phyloP scores from a whole-genome alignment of 805 yeast genomes.

The Saccharomyces mikatae region DNA sequence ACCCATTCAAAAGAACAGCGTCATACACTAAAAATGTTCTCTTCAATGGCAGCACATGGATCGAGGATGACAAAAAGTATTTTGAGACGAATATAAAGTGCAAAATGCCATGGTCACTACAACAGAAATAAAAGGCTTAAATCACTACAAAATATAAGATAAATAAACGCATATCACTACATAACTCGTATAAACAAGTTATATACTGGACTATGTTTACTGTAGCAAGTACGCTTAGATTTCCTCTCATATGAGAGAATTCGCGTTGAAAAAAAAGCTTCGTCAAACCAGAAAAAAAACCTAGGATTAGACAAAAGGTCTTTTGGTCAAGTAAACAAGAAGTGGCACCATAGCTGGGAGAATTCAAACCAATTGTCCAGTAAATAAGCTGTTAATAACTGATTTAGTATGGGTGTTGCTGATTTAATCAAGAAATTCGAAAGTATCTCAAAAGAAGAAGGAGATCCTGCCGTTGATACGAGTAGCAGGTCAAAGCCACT shows the following conservation, averaged over 20 bases:
- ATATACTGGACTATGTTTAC: not conserved
- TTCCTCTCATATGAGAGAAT: not conserved
- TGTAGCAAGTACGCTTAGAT: not conserved
- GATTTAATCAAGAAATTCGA: conserved; percentile 33
- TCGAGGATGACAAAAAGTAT: conserved; percentile 12
- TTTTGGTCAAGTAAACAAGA: not conserved
- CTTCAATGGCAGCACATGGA: conserved; percentile 7
- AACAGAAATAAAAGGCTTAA: not conserved
- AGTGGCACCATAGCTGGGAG: not conserved
- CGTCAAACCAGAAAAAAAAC: not conserved
- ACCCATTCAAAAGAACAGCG: conserved; percentile 45
- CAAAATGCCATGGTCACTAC: conserved; percentile 28
- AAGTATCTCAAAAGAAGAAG: conserved; percentile 16
- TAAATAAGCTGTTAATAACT: not conserved
- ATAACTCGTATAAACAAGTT: not conserved
- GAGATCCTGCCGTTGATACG: not conserved
- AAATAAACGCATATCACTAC: not conserved
- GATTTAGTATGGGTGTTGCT: conserved; percentile 31
- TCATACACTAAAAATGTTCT: conserved; percentile 25
- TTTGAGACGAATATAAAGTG: conserved; percentile 16
- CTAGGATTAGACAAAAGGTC: not conserved
- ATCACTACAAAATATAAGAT: not conserved
- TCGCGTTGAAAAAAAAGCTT: not conserved
- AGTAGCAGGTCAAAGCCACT: not conserved
- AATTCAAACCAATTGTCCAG: not conserved